These are phyloP conservation scores for Phylloporus sp. DNA, from an alignment of 768 basidiomycete species.

Conservation along the genomic window DNA sequence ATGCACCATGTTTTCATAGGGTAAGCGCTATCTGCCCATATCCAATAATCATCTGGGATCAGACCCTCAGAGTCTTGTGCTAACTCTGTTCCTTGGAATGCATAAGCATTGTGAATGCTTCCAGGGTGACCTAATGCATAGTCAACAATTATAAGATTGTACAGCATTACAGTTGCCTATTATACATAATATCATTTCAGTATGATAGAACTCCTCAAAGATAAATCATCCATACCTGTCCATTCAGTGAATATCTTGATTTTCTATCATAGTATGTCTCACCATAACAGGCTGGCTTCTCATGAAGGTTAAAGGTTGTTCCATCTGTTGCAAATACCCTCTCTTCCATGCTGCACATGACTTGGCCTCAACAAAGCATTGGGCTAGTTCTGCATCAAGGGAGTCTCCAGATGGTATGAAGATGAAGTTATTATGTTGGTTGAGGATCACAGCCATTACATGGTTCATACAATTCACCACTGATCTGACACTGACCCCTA, in stretches of 20 bases:
- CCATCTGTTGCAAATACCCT: conserved; percentile 3
- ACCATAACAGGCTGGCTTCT: background rate
- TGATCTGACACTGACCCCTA: too few relatives aligned
- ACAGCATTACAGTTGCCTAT: background rate
- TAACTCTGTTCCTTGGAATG: conserved; percentile 2
- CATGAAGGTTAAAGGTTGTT: background rate
- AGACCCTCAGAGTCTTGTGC: background rate
- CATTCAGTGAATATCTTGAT: background rate
- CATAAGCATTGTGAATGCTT: conserved; percentile 8
- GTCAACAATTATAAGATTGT: background rate
- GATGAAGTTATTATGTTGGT: background rate
- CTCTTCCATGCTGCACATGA: background rate
- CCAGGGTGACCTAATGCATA: conserved; percentile 6
- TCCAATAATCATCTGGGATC: conserved; percentile 2
- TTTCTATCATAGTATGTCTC: conserved; percentile 5
- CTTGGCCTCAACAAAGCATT: too few relatives aligned
- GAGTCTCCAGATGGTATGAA: too few relatives aligned
- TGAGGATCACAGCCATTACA: background rate
- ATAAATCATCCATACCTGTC: background rate
- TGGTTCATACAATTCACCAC: too few relatives aligned
- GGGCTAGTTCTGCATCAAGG: too few relatives aligned
- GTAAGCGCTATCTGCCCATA: conserved; percentile 15
- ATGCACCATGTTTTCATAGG: conserved; percentile 6
- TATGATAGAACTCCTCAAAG: too few relatives aligned
- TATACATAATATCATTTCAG: too few relatives aligned